phyloP scores from a whole-genome alignment of 2,329 filamentous ascomycete genomes.

The Botrytis aclada region DNA sequence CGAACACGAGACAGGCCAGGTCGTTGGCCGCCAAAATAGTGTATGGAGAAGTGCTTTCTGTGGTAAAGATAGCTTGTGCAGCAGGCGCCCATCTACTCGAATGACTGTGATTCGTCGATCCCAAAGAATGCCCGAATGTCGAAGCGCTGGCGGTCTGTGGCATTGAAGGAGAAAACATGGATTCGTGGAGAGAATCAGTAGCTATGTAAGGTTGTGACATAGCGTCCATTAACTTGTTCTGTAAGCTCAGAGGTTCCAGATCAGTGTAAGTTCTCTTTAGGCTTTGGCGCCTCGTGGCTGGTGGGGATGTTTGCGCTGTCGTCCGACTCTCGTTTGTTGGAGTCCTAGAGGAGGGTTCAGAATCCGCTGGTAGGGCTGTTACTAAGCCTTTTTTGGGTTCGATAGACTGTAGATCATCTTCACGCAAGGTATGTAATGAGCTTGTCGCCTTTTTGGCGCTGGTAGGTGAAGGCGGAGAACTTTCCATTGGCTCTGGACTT shows the following conservation, averaged over 20 bases:
- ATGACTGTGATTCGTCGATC: constrained; percentile 74
- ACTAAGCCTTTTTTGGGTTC: constrained; percentile 24
- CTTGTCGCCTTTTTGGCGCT: constrained; percentile 24
- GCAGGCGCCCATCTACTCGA: constrained; percentile 86
- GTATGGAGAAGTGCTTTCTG: constrained; percentile 86
- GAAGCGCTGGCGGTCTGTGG: constrained; percentile 39
- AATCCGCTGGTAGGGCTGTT: constrained; percentile 36
- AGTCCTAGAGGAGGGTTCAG: constrained; percentile 51
- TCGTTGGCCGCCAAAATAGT: constrained; percentile 97
- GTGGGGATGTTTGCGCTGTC: constrained; percentile 52
- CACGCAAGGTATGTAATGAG: constrained; percentile 15
- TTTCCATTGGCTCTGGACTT: constrained; percentile 47
- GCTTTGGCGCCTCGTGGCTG: constrained; percentile 59
- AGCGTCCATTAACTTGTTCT: constrained; percentile 80
- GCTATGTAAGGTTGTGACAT: constrained; percentile 68
- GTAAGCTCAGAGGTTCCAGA: constrained; percentile 67
- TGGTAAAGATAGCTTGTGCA: constrained; percentile 95
- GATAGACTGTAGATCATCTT: constrained; percentile 25
- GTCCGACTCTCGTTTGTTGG: constrained; percentile 56
- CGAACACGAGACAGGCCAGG: constrained; percentile 93
- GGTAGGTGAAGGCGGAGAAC: constrained; percentile 30
- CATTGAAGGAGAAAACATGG: constrained; percentile 44
- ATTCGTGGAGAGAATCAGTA: constrained; percentile 32
- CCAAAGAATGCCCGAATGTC: constrained; percentile 41
- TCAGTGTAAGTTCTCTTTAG: constrained; percentile 90